Percentiles rank a stretch among this genome's conserved stretches.
These are phyloP conservation scores for Mortierella sp. DNA, from an alignment of 371 early-diverging fungal genomes.

Conservation along the genomic window DNA sequence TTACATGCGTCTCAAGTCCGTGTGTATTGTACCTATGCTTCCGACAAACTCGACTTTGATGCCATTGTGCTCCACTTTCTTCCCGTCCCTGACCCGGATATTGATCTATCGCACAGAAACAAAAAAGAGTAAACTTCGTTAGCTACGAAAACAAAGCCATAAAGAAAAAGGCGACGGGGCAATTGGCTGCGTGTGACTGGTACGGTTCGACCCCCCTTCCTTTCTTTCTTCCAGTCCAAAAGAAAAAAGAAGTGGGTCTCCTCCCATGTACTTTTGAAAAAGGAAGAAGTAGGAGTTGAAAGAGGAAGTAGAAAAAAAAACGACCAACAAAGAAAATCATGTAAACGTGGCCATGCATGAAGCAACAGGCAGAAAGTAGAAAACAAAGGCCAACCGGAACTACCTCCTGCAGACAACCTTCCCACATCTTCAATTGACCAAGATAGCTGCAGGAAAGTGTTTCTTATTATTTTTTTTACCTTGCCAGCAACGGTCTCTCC, in stretches of 20 bases:
- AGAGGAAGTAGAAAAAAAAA: background rate
- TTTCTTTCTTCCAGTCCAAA: background rate
- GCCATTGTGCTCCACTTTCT: conserved; percentile 95
- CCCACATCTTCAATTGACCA: background rate
- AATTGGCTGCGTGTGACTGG: conserved; percentile 1
- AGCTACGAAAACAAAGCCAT: background rate
- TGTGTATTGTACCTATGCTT: conserved; percentile 90
- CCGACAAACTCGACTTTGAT: conserved; percentile 98
- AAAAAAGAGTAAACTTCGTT: background rate
- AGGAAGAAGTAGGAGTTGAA: too few relatives aligned
- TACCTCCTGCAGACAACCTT: background rate
- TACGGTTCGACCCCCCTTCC: background rate
- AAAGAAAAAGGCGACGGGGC: background rate
- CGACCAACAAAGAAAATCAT: background rate
- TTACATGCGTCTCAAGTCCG: too few relatives aligned
- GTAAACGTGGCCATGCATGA: conserved; percentile 2
- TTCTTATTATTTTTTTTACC: too few relatives aligned
- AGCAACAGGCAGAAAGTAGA: too few relatives aligned
- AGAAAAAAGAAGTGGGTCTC: background rate
- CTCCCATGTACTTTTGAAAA: background rate
- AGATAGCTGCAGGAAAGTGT: too few relatives aligned
- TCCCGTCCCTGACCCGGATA: conserved; percentile 91
- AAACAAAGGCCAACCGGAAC: background rate
- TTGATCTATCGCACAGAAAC: conserved; percentile 74
- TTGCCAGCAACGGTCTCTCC: conserved; percentile 95